These are phyloP conservation scores for Drechslerella stenobrocha DNA, from an alignment of 2,329 filamentous ascomycete genomes.

Conservation along the genomic window DNA sequence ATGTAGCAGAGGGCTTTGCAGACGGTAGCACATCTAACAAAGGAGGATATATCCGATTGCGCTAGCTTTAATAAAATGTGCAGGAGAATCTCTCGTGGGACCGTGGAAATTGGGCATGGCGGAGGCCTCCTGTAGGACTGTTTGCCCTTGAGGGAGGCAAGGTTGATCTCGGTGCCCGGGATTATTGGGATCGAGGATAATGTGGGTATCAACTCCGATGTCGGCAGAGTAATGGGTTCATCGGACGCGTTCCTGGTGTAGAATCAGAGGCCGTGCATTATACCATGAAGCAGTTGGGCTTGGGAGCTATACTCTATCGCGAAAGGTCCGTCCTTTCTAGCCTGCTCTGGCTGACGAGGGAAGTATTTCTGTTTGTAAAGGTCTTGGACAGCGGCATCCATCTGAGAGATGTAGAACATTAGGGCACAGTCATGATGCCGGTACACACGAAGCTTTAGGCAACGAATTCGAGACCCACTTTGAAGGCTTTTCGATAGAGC, in stretches of 20 bases:
- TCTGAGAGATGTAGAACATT: constrained; percentile 58
- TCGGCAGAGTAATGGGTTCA: constrained; percentile 12
- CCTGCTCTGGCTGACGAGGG: constrained; percentile 57
- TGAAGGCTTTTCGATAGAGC: constrained; percentile 87
- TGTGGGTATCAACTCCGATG: constrained; percentile 23
- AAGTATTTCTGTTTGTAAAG: constrained; percentile 91
- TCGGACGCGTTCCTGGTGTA: too few species aligned
- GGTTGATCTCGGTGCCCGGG: constrained; percentile 23
- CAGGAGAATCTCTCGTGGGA: constrained; percentile 82
- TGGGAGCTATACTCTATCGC: constrained; percentile 47
- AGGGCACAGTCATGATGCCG: neutral
- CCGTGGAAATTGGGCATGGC: constrained; percentile 75
- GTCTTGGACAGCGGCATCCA: constrained; percentile 82
- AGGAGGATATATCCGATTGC: constrained; percentile 72
- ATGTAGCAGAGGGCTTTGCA: constrained; percentile 87
- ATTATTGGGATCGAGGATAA: constrained; percentile 24
- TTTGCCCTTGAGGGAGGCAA: constrained; percentile 36
- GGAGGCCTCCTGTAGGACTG: constrained; percentile 62
- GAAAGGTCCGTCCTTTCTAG: constrained; percentile 25
- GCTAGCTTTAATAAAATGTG: constrained; percentile 77
- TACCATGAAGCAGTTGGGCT: too few species aligned
- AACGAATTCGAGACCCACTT: constrained; percentile 60
- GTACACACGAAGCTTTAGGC: constrained; percentile 1
- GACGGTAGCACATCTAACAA: constrained; percentile 74
- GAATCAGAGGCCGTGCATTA: neutral